A percentile compares a stretch with the other conserved stretches of the same genome.
These are phyloP conservation scores for Phaseolus coccineus DNA, from an alignment of 331 rosid genomes.

Conservation along the genomic window DNA sequence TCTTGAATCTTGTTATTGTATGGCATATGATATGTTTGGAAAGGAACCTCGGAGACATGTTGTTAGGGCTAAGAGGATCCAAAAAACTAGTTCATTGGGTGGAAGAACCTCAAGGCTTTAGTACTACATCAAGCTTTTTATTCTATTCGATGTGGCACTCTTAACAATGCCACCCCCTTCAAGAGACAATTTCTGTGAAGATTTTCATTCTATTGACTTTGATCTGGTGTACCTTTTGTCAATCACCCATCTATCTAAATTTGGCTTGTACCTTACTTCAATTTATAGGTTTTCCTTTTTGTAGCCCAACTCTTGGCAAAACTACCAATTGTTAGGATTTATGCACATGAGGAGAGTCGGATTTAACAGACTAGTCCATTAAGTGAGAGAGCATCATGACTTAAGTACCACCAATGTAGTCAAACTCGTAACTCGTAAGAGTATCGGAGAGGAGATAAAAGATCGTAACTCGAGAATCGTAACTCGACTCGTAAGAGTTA, in stretches of 20 bases:
- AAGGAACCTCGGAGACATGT: not conserved
- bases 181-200: not conserved
- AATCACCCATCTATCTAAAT: not conserved
- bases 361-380: not conserved
- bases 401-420: not conserved
- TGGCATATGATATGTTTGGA: slow-evolving; percentile 17
- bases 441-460: too few species aligned
- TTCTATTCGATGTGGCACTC: not conserved
- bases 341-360: not conserved
- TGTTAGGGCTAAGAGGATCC: not conserved
- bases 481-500: too few species aligned
- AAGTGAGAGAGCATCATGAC: not conserved
- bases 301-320: not conserved
- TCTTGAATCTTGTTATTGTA: not conserved
- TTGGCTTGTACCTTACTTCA: not conserved
- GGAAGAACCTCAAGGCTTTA: not conserved
- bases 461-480: too few species aligned
- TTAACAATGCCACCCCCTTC: not conserved
- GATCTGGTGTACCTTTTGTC: not conserved
- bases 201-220: not conserved
- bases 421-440: too few species aligned
- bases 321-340: not conserved
- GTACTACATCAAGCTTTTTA: not conserved
- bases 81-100: not conserved
- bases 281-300: not conserved